Base-by-base conservation (phyloP, 495 filamentous ascomycete species). In the Talaromyces proteolyticus region DNA sequence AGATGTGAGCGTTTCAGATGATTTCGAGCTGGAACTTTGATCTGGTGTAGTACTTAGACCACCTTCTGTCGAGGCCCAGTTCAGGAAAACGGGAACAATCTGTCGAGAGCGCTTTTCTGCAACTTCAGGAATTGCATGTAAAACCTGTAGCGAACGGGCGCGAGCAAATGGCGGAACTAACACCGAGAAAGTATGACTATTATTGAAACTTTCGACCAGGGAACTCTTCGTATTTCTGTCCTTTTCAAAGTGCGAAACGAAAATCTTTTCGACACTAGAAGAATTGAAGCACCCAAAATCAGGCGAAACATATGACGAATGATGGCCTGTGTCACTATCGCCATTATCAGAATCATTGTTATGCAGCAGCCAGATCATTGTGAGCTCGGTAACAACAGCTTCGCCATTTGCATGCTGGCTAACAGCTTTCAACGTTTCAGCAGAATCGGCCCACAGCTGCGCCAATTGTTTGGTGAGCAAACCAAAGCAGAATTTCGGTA, bases 401-500 rank as follows among this genome's bases (percentile, higher is more conserved):
- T 95, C 89, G 4, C 89, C 89, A 37, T 62, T 68, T 29, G 84
- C 79, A 21, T 74, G 75, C 53, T 87, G 80, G 17, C 84, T 80
- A 43, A 97, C 84, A 21, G 84, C 75, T 55, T 87, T 86, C 59
- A 98, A 64, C 14, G 85, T 82, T 20, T 80, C 76, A 25, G 84
- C 78, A 14, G 87, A 82, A 54, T 95, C 89, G 53, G 95, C 88
- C 87, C 90, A 95, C 18, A 92, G 64, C 14, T 86, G 88, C 4
- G 89, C 73, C 49, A 95, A 70, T 53, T 84, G 87, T 44, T 92
- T 82, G 3, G 90, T 93, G 47, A 95, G 79, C 55, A 96, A 78
- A 38, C 91, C 92, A 61, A 96, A 96, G 57, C 87, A 85, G 56
- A 90, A 96, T 12, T 82, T 73, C 1, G 91, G 87, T 23, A 96